Conservation (phyloP, 2,329 filamentous ascomycete species). For the Talaromyces sp. region DNA sequence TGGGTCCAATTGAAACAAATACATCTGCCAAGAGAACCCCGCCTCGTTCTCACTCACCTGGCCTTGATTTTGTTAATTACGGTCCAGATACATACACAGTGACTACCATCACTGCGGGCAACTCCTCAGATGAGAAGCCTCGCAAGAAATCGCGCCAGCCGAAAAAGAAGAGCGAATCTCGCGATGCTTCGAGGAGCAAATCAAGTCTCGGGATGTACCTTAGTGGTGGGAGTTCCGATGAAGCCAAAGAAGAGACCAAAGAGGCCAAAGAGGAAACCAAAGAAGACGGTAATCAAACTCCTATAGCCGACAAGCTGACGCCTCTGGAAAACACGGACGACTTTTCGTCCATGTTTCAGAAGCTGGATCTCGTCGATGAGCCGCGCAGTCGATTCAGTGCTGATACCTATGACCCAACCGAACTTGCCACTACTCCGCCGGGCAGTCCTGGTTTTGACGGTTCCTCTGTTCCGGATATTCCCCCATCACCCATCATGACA, state of each 20-base stretch:
- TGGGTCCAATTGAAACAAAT: slow-evolving; percentile 61
- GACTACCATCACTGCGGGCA: slow-evolving; percentile 10
- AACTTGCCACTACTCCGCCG: slow-evolving; percentile 11
- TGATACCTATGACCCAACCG: slow-evolving; percentile 8
- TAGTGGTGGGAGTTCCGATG: not conserved
- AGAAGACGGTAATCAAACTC: not conserved
- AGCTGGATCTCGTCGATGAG: slow-evolving; percentile 44
- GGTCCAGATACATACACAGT: slow-evolving; percentile 7
- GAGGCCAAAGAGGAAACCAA: not conserved
- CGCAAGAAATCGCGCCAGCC: slow-evolving; percentile 6
- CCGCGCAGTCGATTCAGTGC: slow-evolving; percentile 58
- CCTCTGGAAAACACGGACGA: slow-evolving; percentile 1
- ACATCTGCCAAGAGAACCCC: not conserved
- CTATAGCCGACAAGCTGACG: slow-evolving; percentile 2
- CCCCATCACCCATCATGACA: slow-evolving; percentile 32
- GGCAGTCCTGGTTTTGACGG: slow-evolving; percentile 23
- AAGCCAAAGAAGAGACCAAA: not conserved
- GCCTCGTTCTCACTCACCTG: not conserved
- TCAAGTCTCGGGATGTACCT: not conserved
- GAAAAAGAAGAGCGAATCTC: not conserved
- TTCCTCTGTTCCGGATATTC: slow-evolving; percentile 26
- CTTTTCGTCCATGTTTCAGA: slow-evolving; percentile 27
- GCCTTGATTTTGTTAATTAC: not conserved
- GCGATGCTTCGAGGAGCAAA: not conserved
- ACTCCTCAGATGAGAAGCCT: slow-evolving; percentile 5